A percentile compares a stretch with the other conserved stretches of the same genome.
Conservation (phyloP, 1,284 basidiomycete species). For the Sphaerobolus stellatus region DNA sequence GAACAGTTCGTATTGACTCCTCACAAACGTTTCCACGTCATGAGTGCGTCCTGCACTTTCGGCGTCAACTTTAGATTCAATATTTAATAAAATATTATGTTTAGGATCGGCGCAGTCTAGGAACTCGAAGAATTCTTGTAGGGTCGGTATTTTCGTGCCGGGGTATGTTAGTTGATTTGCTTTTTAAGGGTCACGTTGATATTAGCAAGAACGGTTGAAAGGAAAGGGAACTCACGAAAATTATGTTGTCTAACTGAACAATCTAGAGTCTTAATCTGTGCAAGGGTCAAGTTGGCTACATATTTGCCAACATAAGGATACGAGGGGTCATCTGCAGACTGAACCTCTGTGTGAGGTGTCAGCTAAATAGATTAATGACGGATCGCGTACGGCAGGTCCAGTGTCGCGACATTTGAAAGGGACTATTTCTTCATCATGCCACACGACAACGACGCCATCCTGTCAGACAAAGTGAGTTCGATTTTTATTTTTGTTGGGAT, state of each 20-base stretch:
- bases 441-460: constrained; percentile 75
- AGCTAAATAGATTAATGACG: neutral
- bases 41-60: constrained; percentile 54
- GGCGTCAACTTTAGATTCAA: constrained; percentile 77
- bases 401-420: constrained; percentile 69
- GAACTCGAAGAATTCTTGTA: constrained; percentile 74
- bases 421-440: constrained; percentile 72
- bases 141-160: constrained; percentile 67
- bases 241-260: constrained; percentile 63
- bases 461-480: constrained; percentile 26
- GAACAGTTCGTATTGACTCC: constrained; percentile 58
- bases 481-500: neutral
- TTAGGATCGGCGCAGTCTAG: constrained; percentile 66
- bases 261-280: constrained; percentile 74
- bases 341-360: constrained; percentile 10
- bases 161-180: constrained; percentile 65
- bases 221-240: constrained; percentile 50
- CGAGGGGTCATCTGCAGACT: constrained; percentile 55
- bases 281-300: constrained; percentile 73
- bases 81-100: constrained; percentile 66
- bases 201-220: neutral
- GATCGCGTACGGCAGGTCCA: constrained; percentile 48
- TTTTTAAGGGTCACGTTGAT: constrained; percentile 24
- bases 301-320: constrained; percentile 73
- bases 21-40: constrained; percentile 65